Base-by-base conservation (phyloP, 495 filamentous ascomycete species). In the Bombardia bombarda region DNA sequence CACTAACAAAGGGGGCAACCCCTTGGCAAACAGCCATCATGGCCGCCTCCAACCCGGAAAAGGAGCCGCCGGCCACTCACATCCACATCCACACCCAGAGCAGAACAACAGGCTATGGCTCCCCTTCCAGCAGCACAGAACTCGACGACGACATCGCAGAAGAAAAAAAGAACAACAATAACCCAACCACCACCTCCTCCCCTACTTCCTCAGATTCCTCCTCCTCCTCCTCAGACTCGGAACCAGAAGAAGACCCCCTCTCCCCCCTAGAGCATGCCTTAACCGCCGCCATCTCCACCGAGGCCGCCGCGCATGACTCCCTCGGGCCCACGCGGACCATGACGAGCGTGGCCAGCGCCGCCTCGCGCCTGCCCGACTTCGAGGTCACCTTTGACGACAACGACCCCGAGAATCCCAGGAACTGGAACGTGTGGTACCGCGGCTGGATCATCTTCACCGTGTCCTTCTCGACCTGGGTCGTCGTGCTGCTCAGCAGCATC, bases 401-500 rank as follows among this genome's bases (percentile, higher is more conserved):
- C 10, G 84, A 93, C 49, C 70, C 68, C 2, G 70, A 73, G 13
- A 86, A 92, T 56, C 87, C 89, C 14, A 69, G 72, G 48, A 86
- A 89, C 57, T 94, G 87, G 88, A 60, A 77, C 0, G 40, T 84
- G 16, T 71, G 59, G 61, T 86, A 87, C 60, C 83, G 82, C 40
- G 67, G 68, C 26, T 70, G 79, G 64, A 70, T 75, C 4, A 68
- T 90, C 16, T 57, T 68, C 16, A 63, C 74, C 41, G 77, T 93
- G 24, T 83, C 82, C 18, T 89, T 76, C 63, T 74, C 83, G 30
- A 87, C 84, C 5, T 78, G 83, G 57, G 70, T 80, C 10, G 77
- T 90, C 52, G 83, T 95, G 19, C 64, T 94, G n/a, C 92, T 90
- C 60, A 86, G 80, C 12, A 94, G 89, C 2, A 84, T 79, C 43